phyloP scores from a whole-genome alignment of 768 basidiomycete genomes.

The Mycena floridula region DNA sequence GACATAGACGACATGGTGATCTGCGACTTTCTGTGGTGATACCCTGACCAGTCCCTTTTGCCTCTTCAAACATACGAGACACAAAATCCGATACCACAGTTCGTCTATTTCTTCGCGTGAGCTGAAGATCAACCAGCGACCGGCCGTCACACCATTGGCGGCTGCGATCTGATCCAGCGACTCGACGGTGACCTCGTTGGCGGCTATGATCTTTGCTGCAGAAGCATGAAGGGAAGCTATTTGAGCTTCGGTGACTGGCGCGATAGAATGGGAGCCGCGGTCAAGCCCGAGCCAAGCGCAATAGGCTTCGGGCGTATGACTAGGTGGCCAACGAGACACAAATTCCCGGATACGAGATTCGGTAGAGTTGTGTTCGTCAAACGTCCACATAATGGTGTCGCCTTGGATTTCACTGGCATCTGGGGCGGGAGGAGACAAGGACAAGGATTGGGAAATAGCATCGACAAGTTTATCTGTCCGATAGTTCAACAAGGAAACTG shows the following conservation, averaged over 20 bases:
- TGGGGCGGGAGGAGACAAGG: background rate
- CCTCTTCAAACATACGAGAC: constrained; percentile 20
- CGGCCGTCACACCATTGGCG: constrained; percentile 22
- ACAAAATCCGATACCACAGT: constrained; percentile 28
- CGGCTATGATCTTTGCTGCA: constrained; percentile 16
- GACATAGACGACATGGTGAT: constrained; percentile 28
- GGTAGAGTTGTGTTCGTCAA: constrained; percentile 18
- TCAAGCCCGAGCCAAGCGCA: constrained; percentile 30
- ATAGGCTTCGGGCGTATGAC: constrained; percentile 23
- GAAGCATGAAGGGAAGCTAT: constrained; percentile 11
- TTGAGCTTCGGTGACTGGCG: background rate
- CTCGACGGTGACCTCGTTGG: constrained; percentile 21
- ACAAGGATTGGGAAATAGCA: background rate
- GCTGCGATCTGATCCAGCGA: constrained; percentile 28
- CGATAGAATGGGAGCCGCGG: constrained; percentile 8
- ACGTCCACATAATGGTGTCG: background rate
- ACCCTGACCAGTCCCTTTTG: constrained; percentile 28
- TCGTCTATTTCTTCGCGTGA: constrained; percentile 23
- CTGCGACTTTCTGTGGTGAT: constrained; percentile 21
- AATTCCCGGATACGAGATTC: constrained; percentile 20
- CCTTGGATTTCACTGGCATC: background rate
- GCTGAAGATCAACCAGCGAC: constrained; percentile 36
- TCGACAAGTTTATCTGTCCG: background rate
- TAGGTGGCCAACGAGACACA: constrained; percentile 31
- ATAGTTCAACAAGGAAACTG: background rate